A percentile compares a stretch with the other conserved stretches of the same genome.
phyloP scores from a whole-genome alignment of 2,329 filamentous ascomycete genomes.

The Trichoderma hamatum region DNA sequence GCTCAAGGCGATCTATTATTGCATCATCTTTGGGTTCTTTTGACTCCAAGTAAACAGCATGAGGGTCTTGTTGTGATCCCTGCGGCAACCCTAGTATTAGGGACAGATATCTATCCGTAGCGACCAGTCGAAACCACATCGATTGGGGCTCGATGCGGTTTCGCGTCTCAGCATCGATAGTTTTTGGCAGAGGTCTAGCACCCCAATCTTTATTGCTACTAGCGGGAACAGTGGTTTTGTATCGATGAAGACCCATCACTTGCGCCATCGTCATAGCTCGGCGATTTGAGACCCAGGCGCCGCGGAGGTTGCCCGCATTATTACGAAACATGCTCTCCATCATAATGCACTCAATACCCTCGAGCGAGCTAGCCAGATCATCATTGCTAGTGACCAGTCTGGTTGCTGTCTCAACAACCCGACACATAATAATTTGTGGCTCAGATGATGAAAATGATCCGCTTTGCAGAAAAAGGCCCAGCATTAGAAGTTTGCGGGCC shows the following conservation, averaged over 20 bases:
- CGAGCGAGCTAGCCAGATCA: constrained; percentile 48
- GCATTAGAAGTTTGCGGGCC: background rate
- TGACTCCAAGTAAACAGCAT: background rate
- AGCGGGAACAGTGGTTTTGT: background rate
- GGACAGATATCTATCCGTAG: constrained; percentile 43
- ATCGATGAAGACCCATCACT: constrained; percentile 36
- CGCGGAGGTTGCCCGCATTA: constrained; percentile 51
- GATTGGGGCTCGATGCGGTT: background rate
- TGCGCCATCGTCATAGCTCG: constrained; percentile 51
- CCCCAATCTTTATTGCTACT: background rate
- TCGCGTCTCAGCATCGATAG: background rate
- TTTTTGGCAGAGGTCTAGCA: background rate
- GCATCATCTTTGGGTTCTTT: background rate
- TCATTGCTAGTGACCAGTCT: constrained; percentile 49
- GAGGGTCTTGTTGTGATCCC: constrained; percentile 31
- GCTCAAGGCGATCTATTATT: constrained; percentile 35
- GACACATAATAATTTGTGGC: background rate
- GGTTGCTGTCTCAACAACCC: background rate
- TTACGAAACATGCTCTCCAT: constrained; percentile 51
- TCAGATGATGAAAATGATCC: background rate
- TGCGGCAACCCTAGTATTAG: constrained; percentile 47
- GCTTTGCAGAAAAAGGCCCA: background rate
- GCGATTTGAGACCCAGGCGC: constrained; percentile 50
- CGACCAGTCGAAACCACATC: constrained; percentile 44
- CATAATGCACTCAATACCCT: constrained; percentile 55